Evolutionary conservation across 2,329 filamentous ascomycete genomes (phyloP), one percentile per base, ranked within the genome.

Genomic region (Metarhizium brunneum): DNA sequence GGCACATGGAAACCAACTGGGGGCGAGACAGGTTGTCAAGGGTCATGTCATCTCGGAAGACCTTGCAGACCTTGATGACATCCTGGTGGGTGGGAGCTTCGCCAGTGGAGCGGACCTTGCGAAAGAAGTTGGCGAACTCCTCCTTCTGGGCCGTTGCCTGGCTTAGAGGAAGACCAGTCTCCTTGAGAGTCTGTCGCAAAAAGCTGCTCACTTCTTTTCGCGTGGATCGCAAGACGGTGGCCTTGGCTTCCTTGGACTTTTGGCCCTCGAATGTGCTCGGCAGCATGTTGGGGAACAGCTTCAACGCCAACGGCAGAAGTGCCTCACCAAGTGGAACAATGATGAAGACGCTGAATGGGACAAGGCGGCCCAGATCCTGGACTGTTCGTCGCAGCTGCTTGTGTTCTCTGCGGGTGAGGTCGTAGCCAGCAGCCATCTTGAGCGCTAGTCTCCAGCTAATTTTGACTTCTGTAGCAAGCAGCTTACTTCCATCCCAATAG

Each of bases 401-500:
- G 74, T 94, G 84, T 76, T 99, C 94, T 75, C 94, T 85, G 60
- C 94, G 85, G 57, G 89, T 96, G 61, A 99, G 83, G 73, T 99
- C 94, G 74, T 99, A 99, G 7, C 94, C 94, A 57, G 90, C 92
- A 14, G 92, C 91, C 94, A 99, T 99, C 78, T 96, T 97, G 70
- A 96, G 72, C 6, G 92, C 94, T 62, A 99, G 76, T 60, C 87
- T 87, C 59, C 88, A 90, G 71, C 92, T 97, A 69, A 99, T 99
- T 72, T 79, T 90, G 68, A 97, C 85, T 74, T 99, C 94, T 2
- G 90, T 88, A 25, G 87, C 92, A 62, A 99, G 78, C 65, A 99
- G 79, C 74, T 99, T 99, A 32, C 91, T 97, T 58, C 94, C 94
- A 73, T 99, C 94, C 92, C 94, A 97, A 76, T 99, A 99, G 71